Base-by-base conservation (phyloP, 257 asterid genomes). In the Capsicum chinense region DNA sequence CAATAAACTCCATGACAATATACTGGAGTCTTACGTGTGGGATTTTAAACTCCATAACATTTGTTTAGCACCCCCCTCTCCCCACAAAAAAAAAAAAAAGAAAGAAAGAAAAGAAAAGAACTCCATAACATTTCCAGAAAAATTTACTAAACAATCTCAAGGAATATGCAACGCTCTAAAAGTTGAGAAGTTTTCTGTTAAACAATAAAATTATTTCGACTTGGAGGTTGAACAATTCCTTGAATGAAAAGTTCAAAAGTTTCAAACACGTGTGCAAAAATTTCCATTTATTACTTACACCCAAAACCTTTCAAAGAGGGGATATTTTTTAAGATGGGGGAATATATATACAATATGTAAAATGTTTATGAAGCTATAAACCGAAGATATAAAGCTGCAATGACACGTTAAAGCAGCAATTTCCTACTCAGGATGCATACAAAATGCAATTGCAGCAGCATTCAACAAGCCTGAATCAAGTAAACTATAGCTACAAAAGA, bases 341-440 rank as follows among this genome's bases (percentile, higher is more conserved):
- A 13, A 13, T 3, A 76, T 56, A 52, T 76, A 50, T 73, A 17
- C 17, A 64, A 35, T 14, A 48, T 69, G 78, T 39, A 69, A 54
- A 74, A 76, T 76, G 63, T 26, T 76, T 14, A 21, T 76, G 81
- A 76, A 26, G 81, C 64, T 76, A 76, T 52, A 54, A 52, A 15
- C 48, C 50, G 33, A 76, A 76, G 26, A 76, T 26, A 76, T 76
- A 76, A 76, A 76, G 81, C 81, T 54, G 81, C 81, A 52, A 54
- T 52, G 81, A 76, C 54, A 76, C 64, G 54, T 54, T 54, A 76
- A 81, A 78, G 81, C 56, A 67, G 63, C 54, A 56, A 83, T 48
- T 58, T 84, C 87, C 90, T 86, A 85, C 83, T 83, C 81, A 79
- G 62, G 74, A 57, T 69, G 88, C 85, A 86, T 15, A 76, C 57